Evolutionary conservation across 305 asterid species (phyloP).

Genomic region (Ajuga reptans): DNA sequence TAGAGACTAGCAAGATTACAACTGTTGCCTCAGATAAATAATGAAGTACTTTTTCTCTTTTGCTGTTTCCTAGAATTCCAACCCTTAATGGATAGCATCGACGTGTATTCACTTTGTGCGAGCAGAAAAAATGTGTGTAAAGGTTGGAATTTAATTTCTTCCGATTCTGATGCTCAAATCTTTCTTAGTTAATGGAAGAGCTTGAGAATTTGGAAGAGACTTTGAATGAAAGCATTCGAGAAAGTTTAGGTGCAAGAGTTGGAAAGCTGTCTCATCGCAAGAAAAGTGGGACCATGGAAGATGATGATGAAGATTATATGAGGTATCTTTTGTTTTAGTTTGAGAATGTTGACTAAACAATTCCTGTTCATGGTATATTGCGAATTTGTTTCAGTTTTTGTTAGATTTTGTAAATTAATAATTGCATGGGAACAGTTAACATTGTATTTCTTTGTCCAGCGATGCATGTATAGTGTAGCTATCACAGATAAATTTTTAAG

Average conservation of each 20-base stretch:
- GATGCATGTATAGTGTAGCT: slow-evolving; percentile 5
- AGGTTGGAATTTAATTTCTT: slow-evolving; percentile 9
- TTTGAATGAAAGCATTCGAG: slow-evolving; percentile 84
- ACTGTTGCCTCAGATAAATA: not conserved
- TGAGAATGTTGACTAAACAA: not conserved
- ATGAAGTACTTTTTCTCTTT: not conserved
- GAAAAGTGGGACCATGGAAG: slow-evolving; percentile 53
- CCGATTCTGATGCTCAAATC: slow-evolving; percentile 14
- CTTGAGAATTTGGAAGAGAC: slow-evolving; percentile 98
- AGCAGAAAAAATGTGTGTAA: not conserved
- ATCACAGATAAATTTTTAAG: slow-evolving; percentile 2
- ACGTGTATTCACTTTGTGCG: not conserved
- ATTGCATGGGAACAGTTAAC: not conserved
- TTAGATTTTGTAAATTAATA: not conserved
- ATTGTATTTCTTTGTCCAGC: not conserved
- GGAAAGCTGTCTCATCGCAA: slow-evolving; percentile 56
- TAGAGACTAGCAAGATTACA: not conserved
- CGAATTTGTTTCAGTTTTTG: not conserved
- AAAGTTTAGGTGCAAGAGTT: slow-evolving; percentile 83
- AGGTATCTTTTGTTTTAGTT: slow-evolving; percentile 41
- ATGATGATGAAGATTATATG: slow-evolving; percentile 53
- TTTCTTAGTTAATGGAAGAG: slow-evolving; percentile 74
- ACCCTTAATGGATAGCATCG: not conserved
- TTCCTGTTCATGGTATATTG: not conserved
- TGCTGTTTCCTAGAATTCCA: not conserved